phyloP scores from a whole-genome alignment of 1,284 basidiomycete genomes.

The Uromyces viciae-fabae region DNA sequence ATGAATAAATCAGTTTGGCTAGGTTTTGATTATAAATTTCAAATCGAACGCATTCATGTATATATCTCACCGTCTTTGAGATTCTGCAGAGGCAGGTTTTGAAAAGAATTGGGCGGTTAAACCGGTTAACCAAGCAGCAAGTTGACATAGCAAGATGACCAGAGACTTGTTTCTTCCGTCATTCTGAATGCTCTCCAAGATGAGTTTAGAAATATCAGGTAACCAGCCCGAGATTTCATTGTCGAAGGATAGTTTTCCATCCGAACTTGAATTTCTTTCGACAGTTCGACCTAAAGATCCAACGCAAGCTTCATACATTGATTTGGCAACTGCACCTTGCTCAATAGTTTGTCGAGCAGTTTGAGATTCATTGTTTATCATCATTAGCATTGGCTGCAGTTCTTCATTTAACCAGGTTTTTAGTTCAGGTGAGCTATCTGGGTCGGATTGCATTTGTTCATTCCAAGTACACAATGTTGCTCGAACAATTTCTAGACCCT shows the following conservation, averaged over 20 bases:
- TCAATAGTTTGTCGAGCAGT: background rate
- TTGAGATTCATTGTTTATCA: background rate
- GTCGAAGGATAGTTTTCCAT: slow-evolving; percentile 22
- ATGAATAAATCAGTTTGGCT: background rate
- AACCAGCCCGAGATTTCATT: background rate
- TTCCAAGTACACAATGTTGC: slow-evolving; percentile 4
- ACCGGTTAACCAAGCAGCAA: slow-evolving; percentile 8
- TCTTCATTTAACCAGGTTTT: slow-evolving; percentile 17
- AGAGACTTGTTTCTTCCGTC: slow-evolving; percentile 21
- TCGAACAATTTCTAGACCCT: slow-evolving; percentile 7
- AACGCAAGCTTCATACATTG: slow-evolving; percentile 34
- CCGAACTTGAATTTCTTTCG: slow-evolving; percentile 10
- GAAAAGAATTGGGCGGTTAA: slow-evolving; percentile 18
- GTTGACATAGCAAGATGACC: background rate
- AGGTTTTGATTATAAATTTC: background rate
- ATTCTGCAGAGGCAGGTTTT: background rate
- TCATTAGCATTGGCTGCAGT: background rate
- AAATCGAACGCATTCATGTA: background rate
- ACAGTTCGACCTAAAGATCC: slow-evolving; percentile 25
- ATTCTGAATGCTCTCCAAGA: slow-evolving; percentile 5
- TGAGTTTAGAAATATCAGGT: background rate
- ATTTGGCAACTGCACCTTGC: slow-evolving; percentile 17
- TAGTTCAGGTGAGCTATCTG: background rate
- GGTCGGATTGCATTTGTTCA: slow-evolving; percentile 21
- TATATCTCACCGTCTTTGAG: slow-evolving; percentile 22